Percentiles rank a stretch among this genome's conserved stretches.
Evolutionary conservation across 257 asterid species (phyloP).

Genomic region (Nyctanthes arbortristis): DNA sequence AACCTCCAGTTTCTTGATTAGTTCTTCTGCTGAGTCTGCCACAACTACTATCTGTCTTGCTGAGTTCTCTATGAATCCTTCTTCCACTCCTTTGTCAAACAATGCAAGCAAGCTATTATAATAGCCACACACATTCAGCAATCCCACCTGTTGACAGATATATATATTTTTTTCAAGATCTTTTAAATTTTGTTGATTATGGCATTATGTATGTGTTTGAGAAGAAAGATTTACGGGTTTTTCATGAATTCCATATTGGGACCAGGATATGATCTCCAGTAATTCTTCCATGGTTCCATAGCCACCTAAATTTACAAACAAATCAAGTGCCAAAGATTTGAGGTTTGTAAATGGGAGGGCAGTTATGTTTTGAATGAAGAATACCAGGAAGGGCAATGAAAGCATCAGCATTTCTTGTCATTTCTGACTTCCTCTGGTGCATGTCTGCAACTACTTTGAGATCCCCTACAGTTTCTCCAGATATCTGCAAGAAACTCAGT

Average conservation of each 20-base stretch:
- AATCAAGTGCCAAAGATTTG: background rate
- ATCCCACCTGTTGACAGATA: constrained; percentile 51
- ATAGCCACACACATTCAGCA: constrained; percentile 72
- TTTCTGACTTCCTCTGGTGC: constrained; percentile 76
- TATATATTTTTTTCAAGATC: too few species aligned
- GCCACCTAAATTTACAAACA: constrained; percentile 46
- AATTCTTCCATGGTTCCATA: constrained; percentile 82
- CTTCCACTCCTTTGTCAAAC: constrained; percentile 73
- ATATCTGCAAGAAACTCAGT: constrained; percentile 33
- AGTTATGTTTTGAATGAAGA: background rate
- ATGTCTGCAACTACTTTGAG: constrained; percentile 59
- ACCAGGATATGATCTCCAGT: constrained; percentile 70
- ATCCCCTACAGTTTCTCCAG: constrained; percentile 54
- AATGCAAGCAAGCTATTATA: constrained; percentile 63
- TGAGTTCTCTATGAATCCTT: constrained; percentile 61
- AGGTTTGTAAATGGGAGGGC: background rate
- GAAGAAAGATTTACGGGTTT: constrained; percentile 50
- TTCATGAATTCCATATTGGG: constrained; percentile 70
- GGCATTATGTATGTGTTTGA: background rate
- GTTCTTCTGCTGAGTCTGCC: constrained; percentile 46
- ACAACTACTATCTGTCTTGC: constrained; percentile 55
- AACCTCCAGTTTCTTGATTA: constrained; percentile 60
- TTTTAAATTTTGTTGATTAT: background rate
- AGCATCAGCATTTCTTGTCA: constrained; percentile 74
- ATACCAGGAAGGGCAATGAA: constrained; percentile 80